A percentile compares a stretch with the other conserved stretches of the same genome.
Conservation (phyloP, 129 eudicot species). For the Solidago caesia region DNA sequence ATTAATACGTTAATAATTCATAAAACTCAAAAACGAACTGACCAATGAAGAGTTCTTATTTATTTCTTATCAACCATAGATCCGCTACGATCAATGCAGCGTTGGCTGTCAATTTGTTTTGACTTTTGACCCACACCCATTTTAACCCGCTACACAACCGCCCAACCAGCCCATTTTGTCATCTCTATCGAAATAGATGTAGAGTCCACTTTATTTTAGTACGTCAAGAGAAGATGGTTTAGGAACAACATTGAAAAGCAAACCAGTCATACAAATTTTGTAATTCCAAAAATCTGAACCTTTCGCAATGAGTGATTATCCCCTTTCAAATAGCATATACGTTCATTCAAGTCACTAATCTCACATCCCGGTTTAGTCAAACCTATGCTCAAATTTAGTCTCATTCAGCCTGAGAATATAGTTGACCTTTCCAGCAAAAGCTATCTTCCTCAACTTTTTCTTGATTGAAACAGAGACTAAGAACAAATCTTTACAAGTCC, state of each 20-base stretch:
- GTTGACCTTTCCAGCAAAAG: neutral
- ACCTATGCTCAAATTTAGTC: neutral
- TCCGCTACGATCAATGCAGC: neutral
- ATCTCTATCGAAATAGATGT: neutral
- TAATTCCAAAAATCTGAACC: neutral
- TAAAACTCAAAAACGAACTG: neutral
- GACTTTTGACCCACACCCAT: neutral
- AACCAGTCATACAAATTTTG: slow-evolving; percentile 1
- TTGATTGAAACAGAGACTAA: neutral
- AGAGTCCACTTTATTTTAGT: neutral
- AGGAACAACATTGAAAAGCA: neutral
- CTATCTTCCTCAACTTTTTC: neutral
- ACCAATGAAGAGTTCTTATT: neutral
- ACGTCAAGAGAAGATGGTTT: neutral
- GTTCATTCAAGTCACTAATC: neutral
- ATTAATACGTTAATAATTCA: neutral
- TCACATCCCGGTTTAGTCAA: slow-evolving; percentile 5
- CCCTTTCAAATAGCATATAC: neutral
- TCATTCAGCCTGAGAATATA: neutral
- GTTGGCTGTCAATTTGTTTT: too few relatives aligned
- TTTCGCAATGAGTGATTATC: slow-evolving; percentile 3
- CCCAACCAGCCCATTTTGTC: neutral
- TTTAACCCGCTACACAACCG: neutral
- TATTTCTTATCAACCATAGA: too few relatives aligned
- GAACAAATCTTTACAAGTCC: neutral